Evolutionary conservation across 2,329 filamentous ascomycete genomes (phyloP), one percentile per base, ranked within the genome.

Genomic region (Thelonectria olida): DNA sequence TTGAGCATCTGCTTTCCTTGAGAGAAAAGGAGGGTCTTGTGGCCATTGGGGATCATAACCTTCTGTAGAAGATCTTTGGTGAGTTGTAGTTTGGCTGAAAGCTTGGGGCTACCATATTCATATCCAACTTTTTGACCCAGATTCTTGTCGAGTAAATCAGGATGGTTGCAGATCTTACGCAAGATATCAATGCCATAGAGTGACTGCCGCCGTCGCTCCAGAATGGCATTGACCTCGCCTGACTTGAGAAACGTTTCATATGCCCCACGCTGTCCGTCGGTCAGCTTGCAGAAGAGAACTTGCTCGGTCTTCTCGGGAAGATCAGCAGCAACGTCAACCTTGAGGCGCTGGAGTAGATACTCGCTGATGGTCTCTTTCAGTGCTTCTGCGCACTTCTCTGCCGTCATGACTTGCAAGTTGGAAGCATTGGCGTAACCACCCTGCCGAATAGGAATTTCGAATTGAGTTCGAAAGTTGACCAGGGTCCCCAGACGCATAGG

Each of bases 151-250:
- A 91, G 81, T 2, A 99, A 82, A 78, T 99, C 96, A 0, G 96
- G 96, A 71, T 99, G 96, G 65, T 99, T 99, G 81, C 95, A 98
- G 55, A 99, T 95, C 77, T 99, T 99, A 52, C 96, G 90, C 38
- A 99, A 81, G 23, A 94, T 91, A 69, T 97, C 94, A 64, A 99
- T 93, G 7, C 95, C 96, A 69, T 90, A 97, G 1, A 99, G 82
- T 2, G 93, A 91, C 72, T 97, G 91, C 4, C 90, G 86, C 62
- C 88, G 90, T 38, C 89, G 88, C 47, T 85, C 87, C 39, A 95
- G 78, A 57, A 98, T 97, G 0, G 90, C 88, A n/a, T 85, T 86
- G 84, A 97, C 93, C 44, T 97, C 93, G 39, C 92, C 88, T 0
- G 94, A 97, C 17, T 83, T 83, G 2, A 98, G 81, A 68, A 97